Evolutionary conservation across 352 stramenopile genomes (phyloP), one percentile per base, ranked within the genome.

Genomic region (Phytophthora syringae): DNA sequence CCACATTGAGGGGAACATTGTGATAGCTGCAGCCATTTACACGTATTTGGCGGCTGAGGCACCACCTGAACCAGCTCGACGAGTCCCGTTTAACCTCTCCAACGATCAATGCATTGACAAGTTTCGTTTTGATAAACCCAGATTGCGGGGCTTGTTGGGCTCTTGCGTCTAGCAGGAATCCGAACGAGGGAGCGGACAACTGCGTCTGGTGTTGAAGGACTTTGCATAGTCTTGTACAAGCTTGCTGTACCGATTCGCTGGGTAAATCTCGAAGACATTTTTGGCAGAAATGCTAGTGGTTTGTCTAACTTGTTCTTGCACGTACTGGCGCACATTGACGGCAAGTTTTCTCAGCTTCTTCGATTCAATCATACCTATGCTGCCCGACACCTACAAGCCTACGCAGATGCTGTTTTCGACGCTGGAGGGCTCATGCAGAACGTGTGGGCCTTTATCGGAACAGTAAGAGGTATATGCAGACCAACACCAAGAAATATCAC

Each of bases 301-400:
- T 3, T 63, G 13, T 69, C 60, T 7, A 69, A 58, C 13, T 9
- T 63, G 6, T 69, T 63, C n/a, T 20, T 69, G 6, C 52, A 63
- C 20, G 28, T 53, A 1, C 9, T 63, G 10, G 22, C 7, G 3
- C 28, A 49, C n/a, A 39, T 56, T n/a, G 45, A 63, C 37, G 16
- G 2, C 6, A 63, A 52, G 20, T 62, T 37, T 30, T 18, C 20
- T 0, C 1, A 27, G 7, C 44, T 63, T 10, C 45, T 63, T 2
- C 36, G 30, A 10, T 58, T 68, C 45, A 56, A 62, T 20, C 43
- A 52, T 15, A 18, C 22, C 1, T 37, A 52, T 12, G 52, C 21
- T 40, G 60, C 52, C 1, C 11, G 44, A 20, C 34, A 58, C 13
- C 13, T 63, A 10, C 13, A 53, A 58, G 22, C 2, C 0, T 69